Evolutionary conservation across 495 filamentous ascomycete species (phyloP).

Genomic region (Penicillium angulare): DNA sequence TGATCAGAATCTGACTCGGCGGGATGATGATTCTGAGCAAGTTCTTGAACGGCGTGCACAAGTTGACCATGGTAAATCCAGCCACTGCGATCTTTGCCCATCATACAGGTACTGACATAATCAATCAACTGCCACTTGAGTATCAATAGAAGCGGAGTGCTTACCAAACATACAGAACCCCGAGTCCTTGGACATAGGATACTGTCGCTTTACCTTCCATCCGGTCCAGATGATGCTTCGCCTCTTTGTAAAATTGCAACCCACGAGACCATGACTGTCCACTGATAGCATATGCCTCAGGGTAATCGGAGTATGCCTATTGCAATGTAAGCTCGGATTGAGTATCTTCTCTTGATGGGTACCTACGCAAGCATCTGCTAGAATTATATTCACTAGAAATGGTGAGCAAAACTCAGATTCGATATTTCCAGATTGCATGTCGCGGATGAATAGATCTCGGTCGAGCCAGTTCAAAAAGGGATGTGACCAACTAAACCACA

Average conservation of each 20-base stretch:
- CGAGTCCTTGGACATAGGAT: slow-evolving; percentile 13
- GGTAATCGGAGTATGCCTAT: slow-evolving; percentile 22
- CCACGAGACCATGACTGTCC: slow-evolving; percentile 15
- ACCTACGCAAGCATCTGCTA: slow-evolving; percentile 14
- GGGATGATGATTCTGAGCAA: slow-evolving; percentile 11
- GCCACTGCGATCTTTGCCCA: slow-evolving; percentile 30
- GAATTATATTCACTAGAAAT: slow-evolving; percentile 48
- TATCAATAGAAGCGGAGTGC: background rate
- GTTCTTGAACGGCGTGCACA: slow-evolving; percentile 20
- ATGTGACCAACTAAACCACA: slow-evolving; percentile 47
- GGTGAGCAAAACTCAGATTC: slow-evolving; percentile 40
- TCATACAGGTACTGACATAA: slow-evolving; percentile 25
- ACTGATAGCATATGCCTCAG: slow-evolving; percentile 14
- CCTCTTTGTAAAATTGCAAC: slow-evolving; percentile 26
- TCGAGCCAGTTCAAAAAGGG: slow-evolving; percentile 43
- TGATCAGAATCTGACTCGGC: slow-evolving; percentile 11
- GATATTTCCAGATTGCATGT: slow-evolving; percentile 32
- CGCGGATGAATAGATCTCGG: slow-evolving; percentile 38
- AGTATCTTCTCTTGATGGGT: background rate
- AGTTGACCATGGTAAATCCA: slow-evolving; percentile 32
- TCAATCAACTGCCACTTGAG: background rate
- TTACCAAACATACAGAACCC: slow-evolving; percentile 12
- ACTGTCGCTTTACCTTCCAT: slow-evolving; percentile 11
- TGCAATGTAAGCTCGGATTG: background rate
- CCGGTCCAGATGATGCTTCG: slow-evolving; percentile 12